phyloP scores from a whole-genome alignment of 2,329 filamentous ascomycete genomes.

The Plectosphaerella sp. region DNA sequence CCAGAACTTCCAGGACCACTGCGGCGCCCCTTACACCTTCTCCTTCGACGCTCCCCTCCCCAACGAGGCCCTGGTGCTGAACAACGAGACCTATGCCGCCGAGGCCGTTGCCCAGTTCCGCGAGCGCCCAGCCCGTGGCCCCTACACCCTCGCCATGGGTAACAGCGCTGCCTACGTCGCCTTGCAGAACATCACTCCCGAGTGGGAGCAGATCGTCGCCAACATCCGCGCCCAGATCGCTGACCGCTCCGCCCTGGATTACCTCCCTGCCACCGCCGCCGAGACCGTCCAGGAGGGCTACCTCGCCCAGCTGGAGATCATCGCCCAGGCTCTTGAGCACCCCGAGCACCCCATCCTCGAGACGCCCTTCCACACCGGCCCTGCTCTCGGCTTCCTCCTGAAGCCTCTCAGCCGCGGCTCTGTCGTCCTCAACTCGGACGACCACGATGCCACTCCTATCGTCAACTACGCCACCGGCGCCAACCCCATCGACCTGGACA shows the following conservation, averaged over 20 bases:
- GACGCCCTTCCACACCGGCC: conserved; percentile 19
- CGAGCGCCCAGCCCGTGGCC: conserved; percentile 24
- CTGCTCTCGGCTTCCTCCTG: conserved; percentile 17
- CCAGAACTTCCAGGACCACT: conserved; percentile 41
- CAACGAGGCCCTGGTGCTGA: conserved; percentile 15
- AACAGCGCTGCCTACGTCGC: conserved; percentile 23
- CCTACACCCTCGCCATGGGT: conserved; percentile 28
- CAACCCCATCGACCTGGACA: conserved; percentile 30
- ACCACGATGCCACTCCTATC: conserved; percentile 20
- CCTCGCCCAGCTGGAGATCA: conserved; percentile 17
- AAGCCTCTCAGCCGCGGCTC: conserved; percentile 30
- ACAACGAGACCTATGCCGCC: conserved; percentile 23
- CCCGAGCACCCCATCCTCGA: conserved; percentile 23
- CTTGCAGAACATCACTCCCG: conserved; percentile 16
- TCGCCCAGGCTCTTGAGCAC: conserved; percentile 20
- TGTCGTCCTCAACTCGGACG: conserved; percentile 17
- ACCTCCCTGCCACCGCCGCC: conserved; percentile 12
- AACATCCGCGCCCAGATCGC: conserved; percentile 17
- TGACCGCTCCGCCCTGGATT: conserved; percentile 13
- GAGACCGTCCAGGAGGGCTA: conserved; percentile 18
- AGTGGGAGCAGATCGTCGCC: conserved; percentile 16
- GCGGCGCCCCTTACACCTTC: conserved; percentile 6
- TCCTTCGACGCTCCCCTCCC: conserved; percentile 13
- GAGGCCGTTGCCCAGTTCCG: conserved; percentile 24
- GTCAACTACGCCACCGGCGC: conserved; percentile 27